A percentile compares a stretch with the other conserved stretches of the same genome.
Evolutionary conservation across 352 stramenopile species (phyloP).

Genomic region (Globisporangium takayamanum): DNA sequence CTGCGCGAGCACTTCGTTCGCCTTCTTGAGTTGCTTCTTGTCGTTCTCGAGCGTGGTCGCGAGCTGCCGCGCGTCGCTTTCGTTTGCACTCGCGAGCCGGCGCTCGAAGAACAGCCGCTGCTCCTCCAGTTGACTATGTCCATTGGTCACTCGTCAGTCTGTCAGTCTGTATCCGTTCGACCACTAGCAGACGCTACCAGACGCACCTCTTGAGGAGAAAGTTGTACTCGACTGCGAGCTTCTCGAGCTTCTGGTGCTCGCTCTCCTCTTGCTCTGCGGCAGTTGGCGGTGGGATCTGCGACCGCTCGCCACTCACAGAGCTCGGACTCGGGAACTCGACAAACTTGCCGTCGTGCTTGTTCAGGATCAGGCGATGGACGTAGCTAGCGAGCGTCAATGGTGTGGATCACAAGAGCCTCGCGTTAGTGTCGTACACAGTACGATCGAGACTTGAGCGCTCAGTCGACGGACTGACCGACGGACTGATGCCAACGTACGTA

Average conservation of each 20-base stretch:
- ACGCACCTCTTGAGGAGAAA: conserved; percentile 90
- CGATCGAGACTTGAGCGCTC: neutral
- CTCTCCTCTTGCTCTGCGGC: conserved; percentile 86
- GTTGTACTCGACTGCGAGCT: conserved; percentile 95
- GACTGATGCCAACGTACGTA: conserved; percentile 31
- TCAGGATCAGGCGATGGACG: conserved; percentile 83
- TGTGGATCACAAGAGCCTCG: neutral
- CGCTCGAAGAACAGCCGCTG: conserved; percentile 93
- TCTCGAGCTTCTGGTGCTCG: conserved; percentile 94
- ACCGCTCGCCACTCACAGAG: conserved; percentile 57
- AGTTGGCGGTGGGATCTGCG: conserved; percentile 55
- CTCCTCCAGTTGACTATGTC: conserved; percentile 89
- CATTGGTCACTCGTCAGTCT: neutral
- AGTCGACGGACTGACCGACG: neutral
- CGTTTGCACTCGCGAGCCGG: conserved; percentile 47
- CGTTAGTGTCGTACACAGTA: neutral
- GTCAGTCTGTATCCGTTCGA: neutral
- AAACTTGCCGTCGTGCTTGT: conserved; percentile 93
- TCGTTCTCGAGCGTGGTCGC: conserved; percentile 64
- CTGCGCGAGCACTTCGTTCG: conserved; percentile 49
- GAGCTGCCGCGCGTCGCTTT: conserved; percentile 47
- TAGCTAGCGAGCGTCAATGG: conserved; percentile 23
- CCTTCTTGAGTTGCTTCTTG: conserved; percentile 75
- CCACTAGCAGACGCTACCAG: neutral
- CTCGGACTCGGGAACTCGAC: conserved; percentile 92